A percentile compares a stretch with the other conserved stretches of the same genome.
phyloP scores from a whole-genome alignment of 306 rosid genomes.

The Mimosa pudica region DNA sequence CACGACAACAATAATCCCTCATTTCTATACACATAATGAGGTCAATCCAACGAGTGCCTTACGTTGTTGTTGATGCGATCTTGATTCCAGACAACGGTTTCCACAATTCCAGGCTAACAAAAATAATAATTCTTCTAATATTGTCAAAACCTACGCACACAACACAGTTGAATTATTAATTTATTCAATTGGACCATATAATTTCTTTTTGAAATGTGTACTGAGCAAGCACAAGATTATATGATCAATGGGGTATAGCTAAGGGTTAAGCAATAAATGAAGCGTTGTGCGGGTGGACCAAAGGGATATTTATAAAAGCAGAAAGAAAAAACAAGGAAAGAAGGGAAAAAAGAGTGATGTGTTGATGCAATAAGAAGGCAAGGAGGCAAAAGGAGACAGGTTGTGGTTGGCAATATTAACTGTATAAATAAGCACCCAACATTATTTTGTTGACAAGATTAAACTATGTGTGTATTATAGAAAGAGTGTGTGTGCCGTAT shows the following conservation, averaged over 20 bases:
- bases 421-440: constrained; percentile 5
- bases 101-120: constrained; percentile 20
- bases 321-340: not conserved
- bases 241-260: not conserved
- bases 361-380: constrained; percentile 21
- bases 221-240: not conserved
- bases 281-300: constrained; percentile 1
- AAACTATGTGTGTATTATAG: constrained; percentile 13
- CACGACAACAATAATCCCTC: not conserved
- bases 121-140: not conserved
- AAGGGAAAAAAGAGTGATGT: not conserved
- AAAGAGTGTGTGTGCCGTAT: constrained; percentile 15
- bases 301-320: not conserved
- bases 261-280: constrained; percentile 2
- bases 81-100: constrained; percentile 12
- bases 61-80: constrained; percentile 6
- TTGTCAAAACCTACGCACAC: not conserved
- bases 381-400: constrained; percentile 21
- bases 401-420: constrained; percentile 22
- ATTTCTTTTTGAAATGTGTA: not conserved
- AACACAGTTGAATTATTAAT: not conserved
- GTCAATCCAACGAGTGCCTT: not conserved
- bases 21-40: not conserved
- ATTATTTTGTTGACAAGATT: constrained; percentile 22
- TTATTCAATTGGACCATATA: not conserved